phyloP scores from a whole-genome alignment of 805 yeast species.

The Barnettozyma salicaria region DNA sequence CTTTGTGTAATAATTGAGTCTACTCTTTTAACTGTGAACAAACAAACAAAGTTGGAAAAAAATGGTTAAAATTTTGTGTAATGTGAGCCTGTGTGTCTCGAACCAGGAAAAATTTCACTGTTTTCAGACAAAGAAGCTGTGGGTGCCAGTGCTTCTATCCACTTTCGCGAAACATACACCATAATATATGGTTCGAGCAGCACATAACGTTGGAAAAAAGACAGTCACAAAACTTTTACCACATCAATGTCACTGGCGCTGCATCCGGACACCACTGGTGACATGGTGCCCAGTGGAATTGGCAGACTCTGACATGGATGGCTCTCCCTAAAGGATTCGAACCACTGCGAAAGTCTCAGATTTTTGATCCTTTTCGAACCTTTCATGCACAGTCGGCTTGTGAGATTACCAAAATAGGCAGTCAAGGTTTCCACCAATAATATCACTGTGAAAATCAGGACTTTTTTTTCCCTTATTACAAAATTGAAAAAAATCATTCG shows the following conservation, averaged over 20 bases:
- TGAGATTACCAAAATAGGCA: constrained; percentile 8
- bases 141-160: constrained; percentile 8
- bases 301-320: too few relatives aligned
- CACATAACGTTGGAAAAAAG: not conserved
- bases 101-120: not conserved
- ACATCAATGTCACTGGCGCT: too few relatives aligned
- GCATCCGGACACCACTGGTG: constrained; percentile 10
- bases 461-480: constrained; percentile 1
- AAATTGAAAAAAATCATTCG: constrained; percentile 22
- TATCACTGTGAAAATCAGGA: constrained; percentile 14
- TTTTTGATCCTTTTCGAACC: too few relatives aligned
- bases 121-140: not conserved
- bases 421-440: constrained; percentile 21
- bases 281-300: not conserved
- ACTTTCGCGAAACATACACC: not conserved
- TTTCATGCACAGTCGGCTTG: too few relatives aligned
- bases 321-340: too few relatives aligned
- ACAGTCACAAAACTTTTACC: constrained; percentile 8
- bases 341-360: not conserved
- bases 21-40: constrained; percentile 3
- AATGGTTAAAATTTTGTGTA: constrained; percentile 1
- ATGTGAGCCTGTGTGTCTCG: not conserved
- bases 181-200: not conserved
- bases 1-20: constrained; percentile 11
- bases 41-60: constrained; percentile 1